Evolutionary conservation across 345 rosid genomes (phyloP).

Genomic region (Ceriops decandra): DNA sequence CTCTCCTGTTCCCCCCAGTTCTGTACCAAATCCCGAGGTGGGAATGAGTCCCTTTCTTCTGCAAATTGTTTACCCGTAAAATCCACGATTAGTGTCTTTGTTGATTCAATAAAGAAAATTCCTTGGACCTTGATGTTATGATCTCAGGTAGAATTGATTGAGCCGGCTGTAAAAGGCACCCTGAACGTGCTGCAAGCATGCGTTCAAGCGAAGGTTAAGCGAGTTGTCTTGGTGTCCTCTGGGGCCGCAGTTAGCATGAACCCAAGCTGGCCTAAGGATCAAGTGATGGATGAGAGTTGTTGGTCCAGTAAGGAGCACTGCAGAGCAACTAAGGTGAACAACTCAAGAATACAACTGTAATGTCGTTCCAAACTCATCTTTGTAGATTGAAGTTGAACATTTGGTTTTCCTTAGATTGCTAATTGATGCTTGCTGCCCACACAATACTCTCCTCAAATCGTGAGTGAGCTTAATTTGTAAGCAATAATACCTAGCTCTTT

Average conservation of each 20-base stretch:
- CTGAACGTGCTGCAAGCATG: conserved; percentile 64
- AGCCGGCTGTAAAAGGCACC: conserved; percentile 68
- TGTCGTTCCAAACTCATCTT: not conserved
- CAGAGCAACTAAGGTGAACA: conserved; percentile 39
- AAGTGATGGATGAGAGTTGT: conserved; percentile 47
- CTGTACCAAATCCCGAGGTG: conserved; percentile 39
- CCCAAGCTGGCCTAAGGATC: conserved; percentile 53
- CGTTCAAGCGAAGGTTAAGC: conserved; percentile 48
- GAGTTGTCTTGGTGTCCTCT: conserved; percentile 68
- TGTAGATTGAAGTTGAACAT: not conserved
- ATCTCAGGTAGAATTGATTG: conserved; percentile 47
- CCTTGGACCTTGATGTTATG: not conserved
- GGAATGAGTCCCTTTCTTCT: not conserved
- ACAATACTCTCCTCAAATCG: not conserved
- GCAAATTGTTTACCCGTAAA: not conserved
- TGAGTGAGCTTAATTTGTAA: not conserved
- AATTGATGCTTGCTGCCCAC: not conserved
- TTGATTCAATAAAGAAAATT: not conserved
- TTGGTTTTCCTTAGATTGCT: not conserved
- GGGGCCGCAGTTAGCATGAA: conserved; percentile 41
- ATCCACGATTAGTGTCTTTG: not conserved
- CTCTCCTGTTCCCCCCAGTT: conserved; percentile 48
- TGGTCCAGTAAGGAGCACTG: conserved; percentile 67
- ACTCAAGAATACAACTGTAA: not conserved
- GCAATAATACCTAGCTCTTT: conserved; percentile 2